A percentile compares a stretch with the other conserved stretches of the same genome.
Conservation (phyloP, 345 rosid species). For the Eucalyptus melliodora region DNA sequence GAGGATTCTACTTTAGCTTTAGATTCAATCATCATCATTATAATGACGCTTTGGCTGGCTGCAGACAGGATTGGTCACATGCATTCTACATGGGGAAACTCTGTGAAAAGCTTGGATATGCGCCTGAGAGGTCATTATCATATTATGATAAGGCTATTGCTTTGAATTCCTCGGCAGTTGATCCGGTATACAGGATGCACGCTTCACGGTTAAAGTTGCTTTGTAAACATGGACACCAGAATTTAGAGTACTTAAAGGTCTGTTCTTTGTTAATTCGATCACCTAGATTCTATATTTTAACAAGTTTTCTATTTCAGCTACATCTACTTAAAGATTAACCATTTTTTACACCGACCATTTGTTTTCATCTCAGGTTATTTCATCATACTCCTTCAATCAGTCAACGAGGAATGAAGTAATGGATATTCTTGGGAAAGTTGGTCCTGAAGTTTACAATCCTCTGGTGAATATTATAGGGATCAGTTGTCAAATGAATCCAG, state of each 20-base stretch:
- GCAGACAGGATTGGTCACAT: constrained; percentile 96
- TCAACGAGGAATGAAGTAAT: constrained; percentile 47
- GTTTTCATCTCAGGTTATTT: constrained; percentile 34
- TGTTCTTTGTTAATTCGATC: neutral
- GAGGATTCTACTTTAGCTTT: neutral
- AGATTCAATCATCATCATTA: neutral
- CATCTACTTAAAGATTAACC: neutral
- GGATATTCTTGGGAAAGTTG: constrained; percentile 29
- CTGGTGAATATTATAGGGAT: constrained; percentile 23
- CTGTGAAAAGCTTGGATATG: constrained; percentile 75
- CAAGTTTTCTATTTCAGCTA: neutral
- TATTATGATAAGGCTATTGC: constrained; percentile 71
- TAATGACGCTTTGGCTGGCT: neutral
- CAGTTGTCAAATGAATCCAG: constrained; percentile 18
- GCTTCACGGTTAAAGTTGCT: constrained; percentile 90
- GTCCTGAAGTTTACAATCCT: constrained; percentile 23
- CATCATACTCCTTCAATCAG: constrained; percentile 45
- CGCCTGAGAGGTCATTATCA: constrained; percentile 51
- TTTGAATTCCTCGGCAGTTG: constrained; percentile 79
- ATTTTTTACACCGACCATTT: neutral
- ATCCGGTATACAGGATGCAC: constrained; percentile 94
- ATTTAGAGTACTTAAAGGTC: constrained; percentile 72
- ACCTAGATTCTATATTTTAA: neutral
- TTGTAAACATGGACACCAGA: constrained; percentile 49
- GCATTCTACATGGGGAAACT: constrained; percentile 97